A percentile compares a stretch with the other conserved stretches of the same genome.
These are phyloP conservation scores for Pulveroboletus frians DNA, from an alignment of 768 basidiomycete species.

Conservation along the genomic window DNA sequence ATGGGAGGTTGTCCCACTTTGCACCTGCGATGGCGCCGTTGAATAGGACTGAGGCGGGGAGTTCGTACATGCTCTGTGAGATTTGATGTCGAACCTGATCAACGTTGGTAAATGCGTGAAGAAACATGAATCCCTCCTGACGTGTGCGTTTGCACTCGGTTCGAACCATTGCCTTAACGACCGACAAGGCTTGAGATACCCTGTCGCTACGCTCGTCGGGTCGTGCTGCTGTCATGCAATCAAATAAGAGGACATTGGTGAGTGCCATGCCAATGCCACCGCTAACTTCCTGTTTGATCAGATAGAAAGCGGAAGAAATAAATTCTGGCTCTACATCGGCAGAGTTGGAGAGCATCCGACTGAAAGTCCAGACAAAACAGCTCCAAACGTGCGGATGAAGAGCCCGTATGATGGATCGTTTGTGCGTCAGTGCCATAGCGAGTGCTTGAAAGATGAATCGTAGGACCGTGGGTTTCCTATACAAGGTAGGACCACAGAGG, in stretches of 20 bases:
- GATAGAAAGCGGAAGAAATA: constrained; percentile 35
- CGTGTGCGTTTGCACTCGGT: constrained; percentile 22
- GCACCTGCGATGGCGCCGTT: constrained; percentile 39
- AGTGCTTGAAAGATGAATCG: constrained; percentile 37
- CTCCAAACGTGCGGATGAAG: constrained; percentile 47
- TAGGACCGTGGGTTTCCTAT: constrained; percentile 35
- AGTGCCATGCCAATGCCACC: constrained; percentile 42
- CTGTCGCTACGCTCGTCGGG: constrained; percentile 16
- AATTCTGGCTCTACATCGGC: constrained; percentile 20
- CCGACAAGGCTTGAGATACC: constrained; percentile 33
- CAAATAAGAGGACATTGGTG: constrained; percentile 35
- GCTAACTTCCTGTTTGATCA: constrained; percentile 44
- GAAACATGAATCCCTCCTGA: constrained; percentile 32
- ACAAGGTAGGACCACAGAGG: constrained; percentile 41
- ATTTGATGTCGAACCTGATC: constrained; percentile 4
- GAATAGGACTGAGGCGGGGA: constrained; percentile 36
- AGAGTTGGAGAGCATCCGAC: constrained; percentile 31
- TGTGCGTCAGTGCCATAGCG: constrained; percentile 29
- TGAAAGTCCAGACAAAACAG: constrained; percentile 53
- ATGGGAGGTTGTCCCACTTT: constrained; percentile 22
- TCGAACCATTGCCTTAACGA: constrained; percentile 38
- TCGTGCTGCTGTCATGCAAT: neutral
- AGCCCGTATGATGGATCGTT: constrained; percentile 31
- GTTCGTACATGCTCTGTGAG: constrained; percentile 11
- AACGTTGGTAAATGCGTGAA: constrained; percentile 34